Conservation (phyloP, 257 asterid species). For the Ilex asprella region DNA sequence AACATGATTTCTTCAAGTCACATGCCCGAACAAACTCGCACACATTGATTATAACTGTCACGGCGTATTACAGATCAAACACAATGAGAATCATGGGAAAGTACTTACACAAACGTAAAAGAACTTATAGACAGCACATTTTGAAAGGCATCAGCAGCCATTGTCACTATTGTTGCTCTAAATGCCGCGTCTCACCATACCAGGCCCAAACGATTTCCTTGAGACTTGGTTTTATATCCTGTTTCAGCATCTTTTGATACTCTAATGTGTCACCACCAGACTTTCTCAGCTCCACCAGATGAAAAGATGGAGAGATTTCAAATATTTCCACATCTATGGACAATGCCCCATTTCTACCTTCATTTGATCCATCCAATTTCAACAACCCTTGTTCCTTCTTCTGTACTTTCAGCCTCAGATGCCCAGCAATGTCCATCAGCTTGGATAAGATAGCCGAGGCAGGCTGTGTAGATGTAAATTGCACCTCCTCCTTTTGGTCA, state of each 20-base stretch:
- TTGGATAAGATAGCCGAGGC: slow-evolving; percentile 37
- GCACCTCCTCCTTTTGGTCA: slow-evolving; percentile 57
- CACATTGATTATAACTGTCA: no score
- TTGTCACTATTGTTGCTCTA: no score
- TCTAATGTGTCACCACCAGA: slow-evolving; percentile 47
- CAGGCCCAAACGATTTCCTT: slow-evolving; percentile 44
- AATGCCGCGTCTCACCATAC: slow-evolving; percentile 36
- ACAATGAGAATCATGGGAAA: no score
- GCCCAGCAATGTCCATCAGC: slow-evolving; percentile 43
- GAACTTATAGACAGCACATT: no score
- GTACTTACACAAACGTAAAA: no score
- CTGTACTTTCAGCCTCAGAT: slow-evolving; percentile 32
- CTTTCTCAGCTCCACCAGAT: slow-evolving; percentile 62
- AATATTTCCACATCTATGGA: slow-evolving; percentile 37
- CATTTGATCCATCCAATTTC: slow-evolving; percentile 36
- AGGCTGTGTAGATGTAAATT: slow-evolving; percentile 45
- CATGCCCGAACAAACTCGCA: no score
- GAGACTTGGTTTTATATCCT: slow-evolving; percentile 28
- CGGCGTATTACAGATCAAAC: no score
- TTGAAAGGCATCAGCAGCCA: no score
- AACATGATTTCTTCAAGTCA: no score
- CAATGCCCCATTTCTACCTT: slow-evolving; percentile 23
- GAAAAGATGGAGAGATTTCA: slow-evolving; percentile 42
- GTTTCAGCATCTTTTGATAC: slow-evolving; percentile 41
- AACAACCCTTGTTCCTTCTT: slow-evolving; percentile 44